Evolutionary conservation across 306 rosid genomes (phyloP).

Genomic region (Prinsepia uniflora): DNA sequence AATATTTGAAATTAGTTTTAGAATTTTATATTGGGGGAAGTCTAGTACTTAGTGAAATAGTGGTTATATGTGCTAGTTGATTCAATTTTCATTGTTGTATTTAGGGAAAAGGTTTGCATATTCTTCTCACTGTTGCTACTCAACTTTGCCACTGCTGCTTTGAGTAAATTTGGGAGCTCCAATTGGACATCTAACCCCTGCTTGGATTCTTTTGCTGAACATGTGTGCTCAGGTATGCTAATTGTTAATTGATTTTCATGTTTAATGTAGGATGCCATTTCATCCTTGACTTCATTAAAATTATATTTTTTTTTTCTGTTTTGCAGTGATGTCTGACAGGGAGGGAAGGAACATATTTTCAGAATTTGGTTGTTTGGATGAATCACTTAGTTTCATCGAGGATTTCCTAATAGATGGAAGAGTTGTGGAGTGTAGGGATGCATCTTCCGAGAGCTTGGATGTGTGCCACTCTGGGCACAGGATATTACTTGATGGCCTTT

Average conservation of each 20-base stretch:
- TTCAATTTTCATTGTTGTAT: conserved; percentile 23
- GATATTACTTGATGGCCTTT: conserved; percentile 30
- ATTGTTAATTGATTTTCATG: conserved; percentile 7
- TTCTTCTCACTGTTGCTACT: conserved; percentile 60
- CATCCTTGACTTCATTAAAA: conserved; percentile 1
- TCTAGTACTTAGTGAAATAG: background rate
- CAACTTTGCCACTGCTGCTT: conserved; percentile 45
- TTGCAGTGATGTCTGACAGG: conserved; percentile 53
- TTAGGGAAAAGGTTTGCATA: conserved; percentile 69
- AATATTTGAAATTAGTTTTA: background rate
- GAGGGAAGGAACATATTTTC: conserved; percentile 38
- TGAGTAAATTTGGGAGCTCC: conserved; percentile 41
- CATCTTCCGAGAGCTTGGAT: conserved; percentile 17
- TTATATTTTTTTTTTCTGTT: conserved; percentile 19
- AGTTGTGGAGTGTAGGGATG: conserved; percentile 26
- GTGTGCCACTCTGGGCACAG: conserved; percentile 27
- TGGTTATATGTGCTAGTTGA: conserved; percentile 6
- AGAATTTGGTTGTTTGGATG: conserved; percentile 43
- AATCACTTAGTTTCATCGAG: conserved; percentile 51
- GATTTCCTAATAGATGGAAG: conserved; percentile 53
- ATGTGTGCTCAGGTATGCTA: conserved; percentile 51
- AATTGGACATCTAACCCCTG: conserved; percentile 40
- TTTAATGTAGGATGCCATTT: conserved; percentile 7
- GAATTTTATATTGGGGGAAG: background rate
- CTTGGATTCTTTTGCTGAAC: conserved; percentile 54